Base-by-base conservation (phyloP, 2,329 filamentous ascomycete genomes). In the Thelonectria discophora region DNA sequence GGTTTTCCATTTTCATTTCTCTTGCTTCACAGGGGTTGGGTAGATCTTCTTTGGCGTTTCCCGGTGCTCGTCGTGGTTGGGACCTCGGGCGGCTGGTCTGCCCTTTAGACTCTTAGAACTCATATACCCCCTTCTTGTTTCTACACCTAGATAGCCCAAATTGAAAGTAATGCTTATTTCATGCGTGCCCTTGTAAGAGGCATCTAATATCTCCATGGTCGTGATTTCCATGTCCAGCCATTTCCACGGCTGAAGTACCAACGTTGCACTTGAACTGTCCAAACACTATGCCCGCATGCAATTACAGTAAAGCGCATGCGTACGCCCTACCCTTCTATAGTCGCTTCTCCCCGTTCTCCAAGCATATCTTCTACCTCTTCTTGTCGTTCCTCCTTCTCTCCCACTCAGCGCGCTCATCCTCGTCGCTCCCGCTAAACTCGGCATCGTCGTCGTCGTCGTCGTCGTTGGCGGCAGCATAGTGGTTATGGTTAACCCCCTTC, bases 341-440 rank as follows among this genome's bases (percentile, higher is more conserved):
- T 39, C 27, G 5, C 5, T 7, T 30, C 27, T 30, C 27, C 27
- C 27, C 21, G 21, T 30, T 8, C 27, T 17, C 42, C 30, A 37
- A 37, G 15, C 15, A 12, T 15, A 20, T 21, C 55, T 68, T 21
- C 55, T 68, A 73, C 54, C 57, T 64, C 30, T 64, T 60, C 69
- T 75, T 80, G 69, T 78, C 77, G 73, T 75, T 78, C 71, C 79
- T 78, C 72, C 80, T 79, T 69, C 84, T 78, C 75, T 88, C 85
- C 81, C 84, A 87, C 77, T 86, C 85, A 17, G 83, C 86, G 62
- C 86, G 81, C 75, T 88, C 86, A 62, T 89, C 86, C 10, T 88
- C 86, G 63, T 89, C 87, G 67, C 86, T 89, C 20, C 84, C 86
- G 56, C 86, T 88, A 53, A 87, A 88, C 75, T 88, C 86, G 40